These are phyloP conservation scores for Blastocystis sp. DNA, from an alignment of 352 stramenopile genomes.

Conservation along the genomic window DNA sequence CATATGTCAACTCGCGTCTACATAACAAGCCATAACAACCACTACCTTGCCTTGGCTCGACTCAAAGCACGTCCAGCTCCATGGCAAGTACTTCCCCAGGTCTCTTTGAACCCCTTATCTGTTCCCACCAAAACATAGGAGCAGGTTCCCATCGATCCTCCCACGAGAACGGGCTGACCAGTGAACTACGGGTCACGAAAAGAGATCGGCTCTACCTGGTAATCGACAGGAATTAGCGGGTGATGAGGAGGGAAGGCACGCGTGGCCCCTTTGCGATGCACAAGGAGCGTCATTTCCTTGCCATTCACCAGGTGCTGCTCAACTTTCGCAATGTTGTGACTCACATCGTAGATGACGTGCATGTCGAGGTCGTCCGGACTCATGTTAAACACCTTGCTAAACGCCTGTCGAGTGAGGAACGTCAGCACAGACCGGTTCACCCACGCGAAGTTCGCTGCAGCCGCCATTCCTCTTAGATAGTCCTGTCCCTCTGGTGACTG, in stretches of 20 bases:
- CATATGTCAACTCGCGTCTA: constrained; percentile 69
- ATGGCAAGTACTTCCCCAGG: constrained; percentile 76
- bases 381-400: constrained; percentile 72
- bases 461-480: constrained; percentile 73
- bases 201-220: constrained; percentile 64
- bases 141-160: constrained; percentile 77
- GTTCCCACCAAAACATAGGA: constrained; percentile 72
- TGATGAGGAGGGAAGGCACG: constrained; percentile 75
- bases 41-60: constrained; percentile 60
- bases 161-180: constrained; percentile 72
- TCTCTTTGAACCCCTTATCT: constrained; percentile 74
- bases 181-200: constrained; percentile 65
- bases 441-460: constrained; percentile 77
- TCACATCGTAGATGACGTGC: constrained; percentile 77
- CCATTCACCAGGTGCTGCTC: constrained; percentile 74
- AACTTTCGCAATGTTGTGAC: constrained; percentile 77
- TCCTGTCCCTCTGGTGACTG: constrained; percentile 69
- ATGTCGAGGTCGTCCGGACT: constrained; percentile 76
- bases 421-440: constrained; percentile 75
- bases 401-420: constrained; percentile 72
- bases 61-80: constrained; percentile 67
- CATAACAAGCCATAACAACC: background rate
- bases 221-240: constrained; percentile 76
- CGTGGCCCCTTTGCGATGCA: constrained; percentile 74
- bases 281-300: constrained; percentile 70